phyloP scores from a whole-genome alignment of 179 eudicot species.

The Camellia oleifera region DNA sequence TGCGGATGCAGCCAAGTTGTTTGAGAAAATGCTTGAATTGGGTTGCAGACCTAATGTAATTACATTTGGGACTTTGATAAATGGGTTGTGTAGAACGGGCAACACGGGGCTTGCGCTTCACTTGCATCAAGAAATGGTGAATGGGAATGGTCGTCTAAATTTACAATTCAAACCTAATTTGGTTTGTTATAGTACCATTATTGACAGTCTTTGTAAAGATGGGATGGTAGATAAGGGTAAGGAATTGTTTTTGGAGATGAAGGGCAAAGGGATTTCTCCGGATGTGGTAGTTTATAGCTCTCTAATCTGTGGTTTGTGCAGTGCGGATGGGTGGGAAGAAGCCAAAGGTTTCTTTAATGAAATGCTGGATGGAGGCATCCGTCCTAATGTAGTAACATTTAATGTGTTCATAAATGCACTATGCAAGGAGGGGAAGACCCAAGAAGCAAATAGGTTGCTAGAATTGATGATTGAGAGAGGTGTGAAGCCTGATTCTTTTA shows the following conservation, averaged over 20 bases:
- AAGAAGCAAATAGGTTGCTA: constrained; percentile 35
- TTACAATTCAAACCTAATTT: constrained; percentile 33
- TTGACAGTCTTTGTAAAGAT: constrained; percentile 47
- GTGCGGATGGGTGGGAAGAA: constrained; percentile 30
- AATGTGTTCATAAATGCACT: constrained; percentile 37
- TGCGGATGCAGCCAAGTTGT: constrained; percentile 27
- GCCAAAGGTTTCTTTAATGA: constrained; percentile 37
- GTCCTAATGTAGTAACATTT: constrained; percentile 37
- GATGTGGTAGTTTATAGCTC: constrained; percentile 47
- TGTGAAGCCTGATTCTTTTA: constrained; percentile 26
- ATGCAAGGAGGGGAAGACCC: constrained; percentile 40
- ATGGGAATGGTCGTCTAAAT: constrained; percentile 15
- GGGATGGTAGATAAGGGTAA: constrained; percentile 36
- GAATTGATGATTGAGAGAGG: constrained; percentile 44
- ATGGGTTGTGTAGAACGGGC: constrained; percentile 46
- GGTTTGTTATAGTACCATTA: constrained; percentile 33
- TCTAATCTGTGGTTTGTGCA: constrained; percentile 39
- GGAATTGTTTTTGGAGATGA: constrained; percentile 40
- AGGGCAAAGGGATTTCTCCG: constrained; percentile 32
- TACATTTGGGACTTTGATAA: constrained; percentile 45
- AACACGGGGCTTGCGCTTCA: constrained; percentile 26
- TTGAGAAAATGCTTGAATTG: constrained; percentile 26
- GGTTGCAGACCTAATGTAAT: constrained; percentile 38
- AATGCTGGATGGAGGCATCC: constrained; percentile 43
- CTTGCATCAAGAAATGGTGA: constrained; percentile 31